Conservation (phyloP, 192 early-diverging fungal genomes). For the Coemansia asiatica region DNA sequence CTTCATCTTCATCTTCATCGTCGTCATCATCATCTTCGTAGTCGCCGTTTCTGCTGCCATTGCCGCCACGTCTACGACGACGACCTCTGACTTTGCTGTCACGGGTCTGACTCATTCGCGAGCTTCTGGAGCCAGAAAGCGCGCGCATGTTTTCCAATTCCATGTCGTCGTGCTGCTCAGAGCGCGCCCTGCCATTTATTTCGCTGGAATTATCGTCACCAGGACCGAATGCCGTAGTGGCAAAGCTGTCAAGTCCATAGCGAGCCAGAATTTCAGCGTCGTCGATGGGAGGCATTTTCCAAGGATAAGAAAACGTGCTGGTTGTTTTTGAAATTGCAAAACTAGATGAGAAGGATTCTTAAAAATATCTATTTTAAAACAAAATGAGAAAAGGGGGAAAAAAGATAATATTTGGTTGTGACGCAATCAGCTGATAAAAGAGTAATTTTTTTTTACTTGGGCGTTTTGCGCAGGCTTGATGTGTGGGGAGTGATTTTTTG, state of each 20-base stretch:
- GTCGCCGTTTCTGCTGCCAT: slow-evolving; percentile 15
- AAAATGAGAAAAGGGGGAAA: neutral
- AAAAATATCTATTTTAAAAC: neutral
- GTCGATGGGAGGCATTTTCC: slow-evolving; percentile 39
- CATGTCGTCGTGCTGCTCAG: slow-evolving; percentile 21
- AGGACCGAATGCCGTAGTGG: slow-evolving; percentile 21
- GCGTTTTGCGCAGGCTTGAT: slow-evolving; percentile 43
- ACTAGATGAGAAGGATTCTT: slow-evolving; percentile 6
- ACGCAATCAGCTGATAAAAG: neutral
- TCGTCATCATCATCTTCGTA: slow-evolving; percentile 24
- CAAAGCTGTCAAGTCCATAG: slow-evolving; percentile 52
- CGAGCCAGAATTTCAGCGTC: slow-evolving; percentile 52
- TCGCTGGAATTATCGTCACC: slow-evolving; percentile 17
- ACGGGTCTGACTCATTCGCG: slow-evolving; percentile 17
- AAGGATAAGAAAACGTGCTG: too few relatives aligned
- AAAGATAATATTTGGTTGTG: neutral
- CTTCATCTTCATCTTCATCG: slow-evolving; percentile 12
- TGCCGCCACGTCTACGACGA: slow-evolving; percentile 15
- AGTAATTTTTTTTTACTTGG: slow-evolving; percentile 11
- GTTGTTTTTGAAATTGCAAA: neutral
- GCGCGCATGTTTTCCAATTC: slow-evolving; percentile 18
- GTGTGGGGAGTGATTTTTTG: slow-evolving; percentile 37
- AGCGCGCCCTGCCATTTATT: slow-evolving; percentile 6
- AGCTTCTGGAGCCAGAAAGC: slow-evolving; percentile 14
- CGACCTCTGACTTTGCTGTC: slow-evolving; percentile 11